phyloP scores from a whole-genome alignment of 495 filamentous ascomycete species.

The Bombardia bombarda region DNA sequence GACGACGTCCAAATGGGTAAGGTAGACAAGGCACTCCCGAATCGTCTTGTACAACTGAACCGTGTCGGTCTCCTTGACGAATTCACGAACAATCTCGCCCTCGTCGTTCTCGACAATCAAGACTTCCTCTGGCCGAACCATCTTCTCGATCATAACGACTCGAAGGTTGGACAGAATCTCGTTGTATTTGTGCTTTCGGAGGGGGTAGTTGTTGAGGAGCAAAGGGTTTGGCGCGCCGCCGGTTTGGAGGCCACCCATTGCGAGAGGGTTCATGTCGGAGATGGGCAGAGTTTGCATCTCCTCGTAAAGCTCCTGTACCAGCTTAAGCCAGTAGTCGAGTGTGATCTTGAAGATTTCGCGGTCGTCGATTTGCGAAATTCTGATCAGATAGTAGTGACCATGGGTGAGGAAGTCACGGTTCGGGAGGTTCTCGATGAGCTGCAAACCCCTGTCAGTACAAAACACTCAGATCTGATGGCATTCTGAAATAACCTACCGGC shows the following conservation, averaged over 20 bases:
- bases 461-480: background rate
- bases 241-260: slow-evolving; percentile 60
- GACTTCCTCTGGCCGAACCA: slow-evolving; percentile 98
- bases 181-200: slow-evolving; percentile 95
- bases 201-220: slow-evolving; percentile 74
- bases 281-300: slow-evolving; percentile 95
- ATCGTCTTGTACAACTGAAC: slow-evolving; percentile 99
- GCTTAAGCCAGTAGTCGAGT: slow-evolving; percentile 96
- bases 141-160: slow-evolving; percentile 99
- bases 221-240: slow-evolving; percentile 75
- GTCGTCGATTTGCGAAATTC: slow-evolving; percentile 96
- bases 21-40: slow-evolving; percentile 91
- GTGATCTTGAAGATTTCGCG: slow-evolving; percentile 99
- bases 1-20: slow-evolving; percentile 94
- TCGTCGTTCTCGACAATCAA: slow-evolving; percentile 98
- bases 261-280: slow-evolving; percentile 76
- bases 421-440: slow-evolving; percentile 92
- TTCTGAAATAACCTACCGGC: slow-evolving; percentile 54
- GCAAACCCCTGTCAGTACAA: slow-evolving; percentile 16
- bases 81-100: slow-evolving; percentile 96
- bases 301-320: slow-evolving; percentile 97
- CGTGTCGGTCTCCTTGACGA: slow-evolving; percentile 97
- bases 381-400: slow-evolving; percentile 94
- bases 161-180: slow-evolving; percentile 89
- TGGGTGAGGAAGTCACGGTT: slow-evolving; percentile 92